These are phyloP conservation scores for Diaporthe velutina DNA, from an alignment of 2,329 filamentous ascomycete species.

Conservation along the genomic window DNA sequence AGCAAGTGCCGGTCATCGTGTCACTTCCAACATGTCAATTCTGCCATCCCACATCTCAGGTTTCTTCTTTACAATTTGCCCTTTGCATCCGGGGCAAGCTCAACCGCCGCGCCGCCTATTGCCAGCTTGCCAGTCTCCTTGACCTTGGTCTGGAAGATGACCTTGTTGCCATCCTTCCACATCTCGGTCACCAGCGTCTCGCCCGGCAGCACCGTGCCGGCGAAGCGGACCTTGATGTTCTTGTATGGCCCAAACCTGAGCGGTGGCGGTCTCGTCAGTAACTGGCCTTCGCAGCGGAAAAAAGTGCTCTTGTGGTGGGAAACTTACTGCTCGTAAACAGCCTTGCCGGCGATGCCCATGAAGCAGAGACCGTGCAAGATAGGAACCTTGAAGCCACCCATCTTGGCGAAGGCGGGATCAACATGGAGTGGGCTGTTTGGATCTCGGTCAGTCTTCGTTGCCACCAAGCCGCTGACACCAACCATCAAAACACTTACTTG, in stretches of 20 bases:
- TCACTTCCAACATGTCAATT: not conserved
- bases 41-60: not conserved
- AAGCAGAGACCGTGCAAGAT: conserved; percentile 98
- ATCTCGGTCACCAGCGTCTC: conserved; percentile 94
- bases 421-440: conserved; percentile 84
- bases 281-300: not conserved
- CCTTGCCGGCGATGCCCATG: conserved; percentile 92
- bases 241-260: conserved; percentile 79
- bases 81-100: conserved; percentile 66
- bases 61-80: conserved; percentile 45
- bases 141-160: conserved; percentile 89
- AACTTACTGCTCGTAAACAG: conserved; percentile 77
- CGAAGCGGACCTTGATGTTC: conserved; percentile 94
- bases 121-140: conserved; percentile 94
- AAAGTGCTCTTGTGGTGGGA: not conserved
- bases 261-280: not conserved
- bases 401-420: conserved; percentile 92
- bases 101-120: conserved; percentile 84
- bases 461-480: not conserved
- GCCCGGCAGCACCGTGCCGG: conserved; percentile 85
- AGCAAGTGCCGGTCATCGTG: not conserved
- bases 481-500: conserved; percentile 65
- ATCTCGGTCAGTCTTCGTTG: not conserved
- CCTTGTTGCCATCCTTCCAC: conserved; percentile 87
- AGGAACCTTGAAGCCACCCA: conserved; percentile 93